Evolutionary conservation across 371 early-diverging fungal species (phyloP).

Genomic region (Entomophthora muscae): DNA sequence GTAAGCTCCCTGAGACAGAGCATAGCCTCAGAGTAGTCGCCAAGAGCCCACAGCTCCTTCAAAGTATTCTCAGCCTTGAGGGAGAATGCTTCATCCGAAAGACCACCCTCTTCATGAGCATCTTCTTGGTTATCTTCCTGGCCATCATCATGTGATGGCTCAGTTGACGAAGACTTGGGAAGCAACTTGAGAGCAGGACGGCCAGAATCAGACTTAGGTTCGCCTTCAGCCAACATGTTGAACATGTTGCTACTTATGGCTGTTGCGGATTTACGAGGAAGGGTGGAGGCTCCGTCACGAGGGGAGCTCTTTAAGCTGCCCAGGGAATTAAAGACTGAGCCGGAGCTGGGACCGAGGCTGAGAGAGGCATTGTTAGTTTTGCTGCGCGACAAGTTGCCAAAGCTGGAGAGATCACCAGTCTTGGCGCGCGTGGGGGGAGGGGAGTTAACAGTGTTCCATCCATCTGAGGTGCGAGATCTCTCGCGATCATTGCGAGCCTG

Average conservation of each 20-base stretch:
- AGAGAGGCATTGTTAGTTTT: slow-evolving; percentile 18
- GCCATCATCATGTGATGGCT: not conserved
- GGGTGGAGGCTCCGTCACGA: not conserved
- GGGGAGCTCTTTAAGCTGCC: not conserved
- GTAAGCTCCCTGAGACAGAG: slow-evolving; percentile 47
- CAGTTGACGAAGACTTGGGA: not conserved
- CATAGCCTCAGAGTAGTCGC: slow-evolving; percentile 31
- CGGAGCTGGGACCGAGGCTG: slow-evolving; percentile 5
- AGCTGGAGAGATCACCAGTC: slow-evolving; percentile 51
- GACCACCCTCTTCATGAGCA: not conserved
- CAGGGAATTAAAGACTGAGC: slow-evolving; percentile 7
- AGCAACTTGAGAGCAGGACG: not conserved
- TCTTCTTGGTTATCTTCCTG: not conserved
- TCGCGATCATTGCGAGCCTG: not conserved
- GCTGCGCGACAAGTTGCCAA: slow-evolving; percentile 57
- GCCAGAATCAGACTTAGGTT: not conserved
- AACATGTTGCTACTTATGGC: not conserved
- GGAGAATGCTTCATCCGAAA: not conserved
- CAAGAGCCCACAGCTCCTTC: slow-evolving; percentile 29
- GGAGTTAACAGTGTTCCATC: slow-evolving; percentile 47
- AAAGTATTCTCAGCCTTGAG: slow-evolving; percentile 38
- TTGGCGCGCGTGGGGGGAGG: slow-evolving; percentile 17
- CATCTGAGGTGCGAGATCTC: slow-evolving; percentile 31
- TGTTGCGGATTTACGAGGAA: not conserved
- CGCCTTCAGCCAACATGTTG: not conserved